A percentile compares a stretch with the other conserved stretches of the same genome.
These are phyloP conservation scores for Pulveroboletus sp. DNA, from an alignment of 768 basidiomycete species.

Conservation along the genomic window DNA sequence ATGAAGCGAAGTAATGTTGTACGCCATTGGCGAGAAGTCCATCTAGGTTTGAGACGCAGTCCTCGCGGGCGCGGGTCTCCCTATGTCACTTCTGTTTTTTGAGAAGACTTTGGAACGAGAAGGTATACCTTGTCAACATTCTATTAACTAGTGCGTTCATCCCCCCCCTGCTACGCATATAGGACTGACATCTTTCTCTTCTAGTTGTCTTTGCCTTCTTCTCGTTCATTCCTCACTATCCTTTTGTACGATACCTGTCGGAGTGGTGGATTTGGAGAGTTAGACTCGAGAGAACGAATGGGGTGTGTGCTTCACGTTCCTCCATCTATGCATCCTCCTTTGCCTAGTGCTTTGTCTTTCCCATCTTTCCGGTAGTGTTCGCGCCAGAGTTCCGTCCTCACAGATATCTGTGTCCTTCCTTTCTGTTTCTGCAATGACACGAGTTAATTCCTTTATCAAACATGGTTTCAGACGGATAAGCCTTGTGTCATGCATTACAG, in stretches of 20 bases:
- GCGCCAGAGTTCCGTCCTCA: not conserved
- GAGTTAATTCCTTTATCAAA: not conserved
- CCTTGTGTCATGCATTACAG: not conserved
- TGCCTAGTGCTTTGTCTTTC: not conserved
- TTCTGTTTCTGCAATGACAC: not conserved
- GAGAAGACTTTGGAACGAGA: not conserved
- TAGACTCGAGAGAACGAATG: not conserved
- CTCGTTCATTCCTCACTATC: not conserved
- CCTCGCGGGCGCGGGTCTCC: not conserved
- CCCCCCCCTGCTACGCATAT: no score
- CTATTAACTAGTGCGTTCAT: not conserved
- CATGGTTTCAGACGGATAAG: not conserved
- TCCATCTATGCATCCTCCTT: not conserved
- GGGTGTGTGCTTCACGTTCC: not conserved
- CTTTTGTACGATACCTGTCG: conserved; percentile 5
- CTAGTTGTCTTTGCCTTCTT: not conserved
- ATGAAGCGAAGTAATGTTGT: conserved; percentile 5
- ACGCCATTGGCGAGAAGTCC: conserved; percentile 16
- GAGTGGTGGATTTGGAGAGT: not conserved
- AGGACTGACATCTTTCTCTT: not conserved
- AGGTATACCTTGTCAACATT: not conserved
- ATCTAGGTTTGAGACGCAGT: conserved; percentile 11
- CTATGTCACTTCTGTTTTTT: not conserved
- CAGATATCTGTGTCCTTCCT: not conserved
- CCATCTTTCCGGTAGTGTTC: not conserved